Conservation (phyloP, 345 rosid species). For the Pistacia vera region DNA sequence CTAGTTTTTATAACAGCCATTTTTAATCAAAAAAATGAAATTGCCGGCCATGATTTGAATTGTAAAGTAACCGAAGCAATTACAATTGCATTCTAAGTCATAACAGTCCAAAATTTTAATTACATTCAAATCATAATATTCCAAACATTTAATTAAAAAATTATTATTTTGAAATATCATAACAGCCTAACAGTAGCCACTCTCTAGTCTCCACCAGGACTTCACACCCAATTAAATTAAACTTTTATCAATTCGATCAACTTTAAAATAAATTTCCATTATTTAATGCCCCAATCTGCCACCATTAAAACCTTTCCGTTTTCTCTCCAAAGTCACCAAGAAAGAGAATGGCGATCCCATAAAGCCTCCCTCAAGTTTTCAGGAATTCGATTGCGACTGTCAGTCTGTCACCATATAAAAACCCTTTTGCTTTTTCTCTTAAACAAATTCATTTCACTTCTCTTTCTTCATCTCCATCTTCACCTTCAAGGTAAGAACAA, state of each 20-base stretch:
- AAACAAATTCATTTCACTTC: neutral
- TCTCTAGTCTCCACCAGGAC: neutral
- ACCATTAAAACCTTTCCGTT: neutral
- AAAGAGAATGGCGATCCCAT: neutral
- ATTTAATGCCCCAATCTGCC: neutral
- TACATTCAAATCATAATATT: too few relatives aligned
- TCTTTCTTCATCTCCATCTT: neutral
- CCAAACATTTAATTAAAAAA: too few relatives aligned
- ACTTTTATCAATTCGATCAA: too few relatives aligned
- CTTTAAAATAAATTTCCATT: too few relatives aligned
- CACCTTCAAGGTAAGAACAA: neutral
- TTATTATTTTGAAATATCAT: too few relatives aligned
- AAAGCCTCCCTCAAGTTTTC: constrained; percentile 4
- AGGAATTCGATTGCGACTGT: constrained; percentile 16
- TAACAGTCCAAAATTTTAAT: too few relatives aligned
- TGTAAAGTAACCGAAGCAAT: too few relatives aligned
- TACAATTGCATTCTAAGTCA: too few relatives aligned
- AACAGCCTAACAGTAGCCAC: too few relatives aligned
- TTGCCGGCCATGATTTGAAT: too few relatives aligned
- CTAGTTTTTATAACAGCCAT: too few relatives aligned
- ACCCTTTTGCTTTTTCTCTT: constrained; percentile 16
- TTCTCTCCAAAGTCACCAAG: neutral
- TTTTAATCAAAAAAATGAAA: too few relatives aligned
- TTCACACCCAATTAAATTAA: neutral
- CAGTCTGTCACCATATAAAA: neutral